Conservation (phyloP, 208 protist species). For the Crithidia mellificae region DNA sequence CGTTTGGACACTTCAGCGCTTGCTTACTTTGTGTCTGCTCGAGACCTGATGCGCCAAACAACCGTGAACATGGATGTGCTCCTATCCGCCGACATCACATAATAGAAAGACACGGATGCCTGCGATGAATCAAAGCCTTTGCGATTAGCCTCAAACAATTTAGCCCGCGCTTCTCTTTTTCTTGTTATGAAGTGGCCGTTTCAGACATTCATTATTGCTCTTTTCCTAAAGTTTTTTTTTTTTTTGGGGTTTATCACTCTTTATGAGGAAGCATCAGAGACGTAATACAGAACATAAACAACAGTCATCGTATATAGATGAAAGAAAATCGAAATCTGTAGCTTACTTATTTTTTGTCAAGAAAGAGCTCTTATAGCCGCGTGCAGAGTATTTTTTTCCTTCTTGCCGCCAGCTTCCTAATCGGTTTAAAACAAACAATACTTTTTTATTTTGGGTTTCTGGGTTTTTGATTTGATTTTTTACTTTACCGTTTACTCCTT, state of each 20-base stretch:
- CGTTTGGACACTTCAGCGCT: too few relatives aligned
- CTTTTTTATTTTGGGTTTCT: background rate
- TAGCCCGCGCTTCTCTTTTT: too few relatives aligned
- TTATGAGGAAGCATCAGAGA: constrained; percentile 9
- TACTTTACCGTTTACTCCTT: constrained; percentile 7
- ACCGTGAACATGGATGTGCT: too few relatives aligned
- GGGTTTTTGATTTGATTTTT: background rate
- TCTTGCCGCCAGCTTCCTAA: background rate
- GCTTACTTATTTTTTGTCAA: background rate
- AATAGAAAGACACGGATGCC: too few relatives aligned
- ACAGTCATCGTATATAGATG: background rate
- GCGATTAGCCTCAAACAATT: too few relatives aligned
- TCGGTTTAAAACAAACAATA: background rate
- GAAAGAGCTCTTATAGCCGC: background rate
- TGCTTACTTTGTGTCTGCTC: too few relatives aligned
- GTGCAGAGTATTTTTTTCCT: background rate
- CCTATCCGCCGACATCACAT: too few relatives aligned
- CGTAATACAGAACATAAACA: background rate
- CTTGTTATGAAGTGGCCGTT: too few relatives aligned
- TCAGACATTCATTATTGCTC: too few relatives aligned
- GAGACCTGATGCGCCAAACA: too few relatives aligned
- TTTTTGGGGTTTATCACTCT: constrained; percentile 17
- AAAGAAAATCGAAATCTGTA: constrained; percentile 1
- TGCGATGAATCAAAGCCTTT: too few relatives aligned
- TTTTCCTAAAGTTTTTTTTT: too few relatives aligned